These are phyloP conservation scores for Cudoniella acicularis DNA, from an alignment of 495 filamentous ascomycete species.

Conservation along the genomic window DNA sequence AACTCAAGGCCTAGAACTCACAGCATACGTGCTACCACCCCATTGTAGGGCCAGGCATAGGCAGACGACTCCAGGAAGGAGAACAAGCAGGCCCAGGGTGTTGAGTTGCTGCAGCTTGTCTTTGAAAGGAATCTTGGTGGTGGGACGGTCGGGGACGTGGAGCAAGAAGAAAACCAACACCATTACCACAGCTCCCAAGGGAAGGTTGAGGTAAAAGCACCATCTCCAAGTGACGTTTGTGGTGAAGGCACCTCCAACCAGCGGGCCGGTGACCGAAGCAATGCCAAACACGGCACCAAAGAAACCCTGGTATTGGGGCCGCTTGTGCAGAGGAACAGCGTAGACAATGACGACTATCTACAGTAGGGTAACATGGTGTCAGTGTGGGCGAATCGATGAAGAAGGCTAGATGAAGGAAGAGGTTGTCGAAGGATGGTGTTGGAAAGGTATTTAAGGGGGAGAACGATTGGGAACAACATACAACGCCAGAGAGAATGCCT, in stretches of 20 bases:
- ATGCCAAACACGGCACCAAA: slow-evolving; percentile 41
- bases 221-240: slow-evolving; percentile 40
- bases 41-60: slow-evolving; percentile 50
- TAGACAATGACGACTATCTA: slow-evolving; percentile 38
- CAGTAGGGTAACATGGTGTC: slow-evolving; percentile 39
- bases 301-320: slow-evolving; percentile 42
- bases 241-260: slow-evolving; percentile 63
- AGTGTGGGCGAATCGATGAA: too few species aligned
- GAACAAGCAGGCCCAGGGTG: slow-evolving; percentile 51
- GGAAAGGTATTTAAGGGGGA: too few species aligned
- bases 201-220: slow-evolving; percentile 66
- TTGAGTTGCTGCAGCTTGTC: slow-evolving; percentile 17
- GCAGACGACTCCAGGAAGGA: slow-evolving; percentile 34
- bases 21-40: slow-evolving; percentile 52
- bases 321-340: slow-evolving; percentile 44
- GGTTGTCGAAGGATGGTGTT: too few species aligned
- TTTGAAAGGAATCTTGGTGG: background rate
- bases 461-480: slow-evolving; percentile 55
- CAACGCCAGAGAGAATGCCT: slow-evolving; percentile 37
- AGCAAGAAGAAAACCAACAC: slow-evolving; percentile 42
- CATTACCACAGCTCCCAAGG: slow-evolving; percentile 45
- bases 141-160: slow-evolving; percentile 37
- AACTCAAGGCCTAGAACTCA: background rate
- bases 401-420: too few species aligned
- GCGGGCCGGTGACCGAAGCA: slow-evolving; percentile 38